Percentiles rank a stretch among this genome's conserved stretches.
Conservation (phyloP, 768 basidiomycete genomes). For the Trametes cubensis region DNA sequence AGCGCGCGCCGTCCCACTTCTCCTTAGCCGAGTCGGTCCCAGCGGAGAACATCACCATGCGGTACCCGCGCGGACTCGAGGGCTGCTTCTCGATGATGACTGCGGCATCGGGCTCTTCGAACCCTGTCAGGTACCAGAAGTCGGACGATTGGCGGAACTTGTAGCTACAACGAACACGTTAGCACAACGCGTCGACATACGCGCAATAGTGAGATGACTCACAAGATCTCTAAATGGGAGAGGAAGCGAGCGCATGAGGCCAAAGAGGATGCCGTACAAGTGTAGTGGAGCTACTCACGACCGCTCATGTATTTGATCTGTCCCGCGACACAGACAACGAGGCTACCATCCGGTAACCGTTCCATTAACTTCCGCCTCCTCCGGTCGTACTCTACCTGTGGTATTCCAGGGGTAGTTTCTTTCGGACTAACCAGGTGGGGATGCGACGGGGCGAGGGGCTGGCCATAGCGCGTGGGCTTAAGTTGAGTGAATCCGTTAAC, state of each 20-base stretch:
- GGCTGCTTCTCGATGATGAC: slow-evolving; percentile 81
- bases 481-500: slow-evolving; percentile 29
- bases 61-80: slow-evolving; percentile 68
- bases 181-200: not conserved
- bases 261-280: not conserved
- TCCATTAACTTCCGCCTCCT: slow-evolving; percentile 74
- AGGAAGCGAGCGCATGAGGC: slow-evolving; percentile 34
- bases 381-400: slow-evolving; percentile 72
- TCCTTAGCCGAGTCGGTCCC: slow-evolving; percentile 77
- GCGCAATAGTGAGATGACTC: slow-evolving; percentile 35
- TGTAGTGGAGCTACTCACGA: slow-evolving; percentile 52
- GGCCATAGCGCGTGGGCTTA: slow-evolving; percentile 81
- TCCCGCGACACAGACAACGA: slow-evolving; percentile 78
- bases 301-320: slow-evolving; percentile 85
- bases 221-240: slow-evolving; percentile 67
- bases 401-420: slow-evolving; percentile 85
- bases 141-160: slow-evolving; percentile 92
- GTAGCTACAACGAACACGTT: slow-evolving; percentile 58
- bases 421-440: slow-evolving; percentile 58
- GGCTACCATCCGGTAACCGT: slow-evolving; percentile 65
- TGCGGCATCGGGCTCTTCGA: slow-evolving; percentile 90
- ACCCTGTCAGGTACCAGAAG: slow-evolving; percentile 96
- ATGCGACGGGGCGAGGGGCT: slow-evolving; percentile 77
- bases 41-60: slow-evolving; percentile 81
- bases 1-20: slow-evolving; percentile 92